phyloP scores from a whole-genome alignment of 768 basidiomycete genomes.

The Stropharia rugosoannulata region DNA sequence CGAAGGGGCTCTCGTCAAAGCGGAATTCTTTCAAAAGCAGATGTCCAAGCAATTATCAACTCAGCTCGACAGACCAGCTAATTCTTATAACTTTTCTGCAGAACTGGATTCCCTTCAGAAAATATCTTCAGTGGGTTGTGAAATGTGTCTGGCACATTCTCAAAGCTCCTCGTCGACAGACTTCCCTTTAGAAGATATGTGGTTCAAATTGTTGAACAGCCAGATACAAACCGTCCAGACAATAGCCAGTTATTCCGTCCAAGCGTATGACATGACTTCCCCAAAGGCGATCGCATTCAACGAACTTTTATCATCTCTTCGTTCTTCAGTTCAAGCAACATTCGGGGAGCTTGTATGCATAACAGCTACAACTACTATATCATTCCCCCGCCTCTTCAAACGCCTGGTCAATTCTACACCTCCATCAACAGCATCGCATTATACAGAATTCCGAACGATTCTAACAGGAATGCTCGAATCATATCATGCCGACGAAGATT shows the following conservation, averaged over 20 bases:
- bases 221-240: slow-evolving; percentile 80
- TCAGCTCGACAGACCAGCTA: slow-evolving; percentile 25
- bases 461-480: slow-evolving; percentile 95
- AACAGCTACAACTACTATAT: slow-evolving; percentile 74
- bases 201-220: slow-evolving; percentile 83
- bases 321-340: slow-evolving; percentile 79
- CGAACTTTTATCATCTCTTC: slow-evolving; percentile 50
- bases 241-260: slow-evolving; percentile 24
- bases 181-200: slow-evolving; percentile 74
- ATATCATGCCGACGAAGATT: slow-evolving; percentile 89
- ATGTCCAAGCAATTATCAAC: slow-evolving; percentile 46
- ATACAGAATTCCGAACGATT: slow-evolving; percentile 90
- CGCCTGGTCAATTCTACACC: slow-evolving; percentile 79
- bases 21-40: slow-evolving; percentile 54
- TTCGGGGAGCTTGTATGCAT: slow-evolving; percentile 85
- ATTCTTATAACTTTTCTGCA: slow-evolving; percentile 26
- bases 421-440: slow-evolving; percentile 61
- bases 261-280: slow-evolving; percentile 2
- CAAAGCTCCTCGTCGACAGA: slow-evolving; percentile 36
- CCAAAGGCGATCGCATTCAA: slow-evolving; percentile 8
- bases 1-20: slow-evolving; percentile 63
- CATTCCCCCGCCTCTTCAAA: slow-evolving; percentile 92
- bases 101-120: slow-evolving; percentile 51
- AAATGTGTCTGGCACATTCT: slow-evolving; percentile 72
- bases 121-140: slow-evolving; percentile 59